These are phyloP conservation scores for Trapa incisa DNA, from an alignment of 345 rosid genomes.

Conservation along the genomic window DNA sequence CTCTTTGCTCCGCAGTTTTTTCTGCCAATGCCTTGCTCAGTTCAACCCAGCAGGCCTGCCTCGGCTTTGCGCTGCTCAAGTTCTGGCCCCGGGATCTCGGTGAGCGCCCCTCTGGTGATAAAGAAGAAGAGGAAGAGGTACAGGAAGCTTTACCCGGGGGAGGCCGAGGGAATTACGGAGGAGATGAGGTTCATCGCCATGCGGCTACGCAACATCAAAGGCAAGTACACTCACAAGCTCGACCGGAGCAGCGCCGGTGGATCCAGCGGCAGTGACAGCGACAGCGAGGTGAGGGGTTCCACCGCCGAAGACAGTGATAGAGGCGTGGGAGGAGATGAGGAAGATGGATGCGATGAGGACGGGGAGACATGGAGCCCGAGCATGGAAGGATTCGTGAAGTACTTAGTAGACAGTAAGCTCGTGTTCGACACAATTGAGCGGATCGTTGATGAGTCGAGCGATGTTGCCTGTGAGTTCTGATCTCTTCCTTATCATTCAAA, in stretches of 20 bases:
- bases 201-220: constrained; percentile 70
- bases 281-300: constrained; percentile 1
- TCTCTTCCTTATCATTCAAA: background rate
- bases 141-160: constrained; percentile 76
- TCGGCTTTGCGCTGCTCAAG: constrained; percentile 7
- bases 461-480: constrained; percentile 62
- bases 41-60: background rate
- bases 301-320: constrained; percentile 3
- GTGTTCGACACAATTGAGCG: constrained; percentile 66
- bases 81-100: constrained; percentile 1
- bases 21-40: background rate
- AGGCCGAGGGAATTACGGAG: constrained; percentile 65
- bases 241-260: background rate
- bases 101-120: constrained; percentile 15
- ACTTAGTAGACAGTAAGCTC: constrained; percentile 65
- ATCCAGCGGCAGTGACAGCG: constrained; percentile 5
- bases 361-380: constrained; percentile 52
- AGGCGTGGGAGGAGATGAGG: constrained; percentile 12
- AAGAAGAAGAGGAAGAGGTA: constrained; percentile 49
- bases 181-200: constrained; percentile 95
- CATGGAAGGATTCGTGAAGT: constrained; percentile 56
- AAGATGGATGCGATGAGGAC: constrained; percentile 8
- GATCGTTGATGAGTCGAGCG: constrained; percentile 58
- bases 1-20: background rate
- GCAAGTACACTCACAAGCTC: constrained; percentile 22